Evolutionary conservation across 2,329 filamentous ascomycete genomes (phyloP), one percentile per base, ranked within the genome.

Genomic region (Verticillium nonalfalfae): DNA sequence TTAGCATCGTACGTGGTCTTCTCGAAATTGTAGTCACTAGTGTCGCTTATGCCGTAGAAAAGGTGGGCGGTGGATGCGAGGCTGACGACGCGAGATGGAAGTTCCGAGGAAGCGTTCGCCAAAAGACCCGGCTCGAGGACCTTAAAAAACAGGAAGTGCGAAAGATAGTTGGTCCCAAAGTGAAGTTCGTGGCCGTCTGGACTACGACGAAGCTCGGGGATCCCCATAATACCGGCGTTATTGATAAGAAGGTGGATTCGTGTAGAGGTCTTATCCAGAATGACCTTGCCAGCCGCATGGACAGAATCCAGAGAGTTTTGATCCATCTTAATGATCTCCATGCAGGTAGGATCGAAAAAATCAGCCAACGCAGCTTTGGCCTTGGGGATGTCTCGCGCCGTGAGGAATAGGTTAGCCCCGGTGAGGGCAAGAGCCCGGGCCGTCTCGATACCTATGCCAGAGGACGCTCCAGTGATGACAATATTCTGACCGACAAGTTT

Each of bases 111-210:
- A 60, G 57, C 62, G 38, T 74, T 68, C 4, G 69, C 70, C 18
- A 79, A 67, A 3, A 81, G 62, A 65, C 79, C 79, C 0, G 69
- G 70, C 70, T 79, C 75, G 56, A 82, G 67, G 21, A 79, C 68
- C 63, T 78, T 78, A 14, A 77, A 76, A 39, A 83, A 71, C 2
- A 82, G 70, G 57, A 78, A 82, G 65, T 80, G 80, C 0, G 74
- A 76, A 6, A 82, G 58, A 59, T 82, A 76, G 58, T 80, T 81
- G 2, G 74, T 75, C 0, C 72, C 76, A 57, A 82, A 76, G 61
- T 79, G 77, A 59, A 70, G 68, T 68, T 81, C 79, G 57, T 76
- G 70, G 0, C 78, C 79, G 3, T 80, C 77, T 3, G 69, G 64
- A 9, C 71, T 74, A n/a, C 26, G 26, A 4, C 26, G 26, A 26